These are phyloP conservation scores for Euphorbia corollata DNA, from an alignment of 441 rosid genomes.

Conservation along the genomic window DNA sequence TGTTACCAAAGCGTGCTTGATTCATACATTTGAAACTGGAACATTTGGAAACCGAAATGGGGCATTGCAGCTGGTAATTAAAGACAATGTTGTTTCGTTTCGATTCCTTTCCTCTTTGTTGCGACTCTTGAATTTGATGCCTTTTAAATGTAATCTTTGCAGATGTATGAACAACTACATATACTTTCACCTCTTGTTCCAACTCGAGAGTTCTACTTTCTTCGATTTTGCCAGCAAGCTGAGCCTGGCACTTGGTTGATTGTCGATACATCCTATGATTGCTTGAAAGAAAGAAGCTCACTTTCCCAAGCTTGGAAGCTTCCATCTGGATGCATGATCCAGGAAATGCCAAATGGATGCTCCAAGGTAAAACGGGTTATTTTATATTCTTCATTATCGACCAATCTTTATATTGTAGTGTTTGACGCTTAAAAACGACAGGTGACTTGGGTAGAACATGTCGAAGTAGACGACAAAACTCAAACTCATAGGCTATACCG, in stretches of 20 bases:
- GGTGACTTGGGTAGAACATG: conserved; percentile 81
- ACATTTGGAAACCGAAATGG: conserved; percentile 24
- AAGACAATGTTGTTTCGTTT: background rate
- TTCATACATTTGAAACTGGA: conserved; percentile 36
- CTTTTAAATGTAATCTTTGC: background rate
- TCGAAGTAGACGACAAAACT: conserved; percentile 51
- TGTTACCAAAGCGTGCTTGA: conserved; percentile 38
- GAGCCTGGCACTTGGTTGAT: conserved; percentile 50
- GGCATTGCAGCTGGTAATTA: conserved; percentile 37
- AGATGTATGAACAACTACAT: conserved; percentile 45
- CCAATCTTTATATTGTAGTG: too few species aligned
- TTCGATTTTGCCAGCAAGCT: conserved; percentile 35
- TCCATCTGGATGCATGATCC: conserved; percentile 77
- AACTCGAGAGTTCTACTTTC: too few species aligned
- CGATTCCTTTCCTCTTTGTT: background rate
- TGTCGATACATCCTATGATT: conserved; percentile 43
- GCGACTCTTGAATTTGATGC: too few species aligned
- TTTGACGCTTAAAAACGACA: conserved; percentile 11
- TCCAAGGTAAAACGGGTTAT: conserved; percentile 32
- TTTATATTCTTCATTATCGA: too few species aligned
- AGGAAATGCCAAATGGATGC: conserved; percentile 41
- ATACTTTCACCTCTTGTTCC: too few species aligned
- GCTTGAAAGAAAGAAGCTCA: conserved; percentile 17
- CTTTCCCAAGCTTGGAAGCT: conserved; percentile 41
- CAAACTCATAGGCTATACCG: conserved; percentile 45